These are phyloP conservation scores for Dioscorea zingiberensis DNA, from an alignment of 106 monocot species.

Conservation along the genomic window DNA sequence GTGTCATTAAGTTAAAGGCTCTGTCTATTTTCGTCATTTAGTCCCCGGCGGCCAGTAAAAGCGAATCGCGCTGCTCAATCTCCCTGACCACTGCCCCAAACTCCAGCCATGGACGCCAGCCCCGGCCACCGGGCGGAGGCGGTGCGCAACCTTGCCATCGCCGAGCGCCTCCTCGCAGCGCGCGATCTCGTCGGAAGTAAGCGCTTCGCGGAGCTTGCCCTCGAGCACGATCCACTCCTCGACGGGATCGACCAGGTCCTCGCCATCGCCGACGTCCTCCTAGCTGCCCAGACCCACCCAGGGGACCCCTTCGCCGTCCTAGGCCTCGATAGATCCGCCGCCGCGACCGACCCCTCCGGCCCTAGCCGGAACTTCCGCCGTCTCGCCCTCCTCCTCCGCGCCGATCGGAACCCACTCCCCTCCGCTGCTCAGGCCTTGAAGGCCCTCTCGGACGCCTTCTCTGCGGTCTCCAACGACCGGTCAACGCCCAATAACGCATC, in stretches of 20 bases:
- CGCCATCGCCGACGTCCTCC: slow-evolving; percentile 21
- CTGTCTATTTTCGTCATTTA: too few relatives aligned
- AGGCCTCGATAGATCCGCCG: slow-evolving; percentile 28
- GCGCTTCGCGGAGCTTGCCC: slow-evolving; percentile 31
- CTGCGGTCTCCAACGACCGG: slow-evolving; percentile 6
- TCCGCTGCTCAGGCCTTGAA: slow-evolving; percentile 26
- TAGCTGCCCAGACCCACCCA: slow-evolving; percentile 43
- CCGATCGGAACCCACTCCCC: slow-evolving; percentile 6
- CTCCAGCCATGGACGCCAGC: too few relatives aligned
- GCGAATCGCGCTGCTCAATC: too few relatives aligned
- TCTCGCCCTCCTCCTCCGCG: slow-evolving; percentile 42
- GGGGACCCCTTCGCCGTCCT: slow-evolving; percentile 19
- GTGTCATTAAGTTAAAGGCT: too few relatives aligned
- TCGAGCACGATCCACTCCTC: slow-evolving; percentile 27
- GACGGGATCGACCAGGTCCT: slow-evolving; percentile 56
- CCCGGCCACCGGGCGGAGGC: slow-evolving; percentile 13
- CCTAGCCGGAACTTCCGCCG: too few relatives aligned
- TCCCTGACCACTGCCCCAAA: too few relatives aligned
- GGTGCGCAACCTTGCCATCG: slow-evolving; percentile 25
- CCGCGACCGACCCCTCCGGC: background rate
- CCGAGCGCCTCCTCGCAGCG: slow-evolving; percentile 32
- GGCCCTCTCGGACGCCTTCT: slow-evolving; percentile 33
- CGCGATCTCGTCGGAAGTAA: slow-evolving; percentile 53
- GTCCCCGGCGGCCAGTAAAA: too few relatives aligned
- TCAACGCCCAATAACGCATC: background rate